These are phyloP conservation scores for Coccomyxa sp. DNA, from an alignment of 139 green algal genomes.

Conservation along the genomic window DNA sequence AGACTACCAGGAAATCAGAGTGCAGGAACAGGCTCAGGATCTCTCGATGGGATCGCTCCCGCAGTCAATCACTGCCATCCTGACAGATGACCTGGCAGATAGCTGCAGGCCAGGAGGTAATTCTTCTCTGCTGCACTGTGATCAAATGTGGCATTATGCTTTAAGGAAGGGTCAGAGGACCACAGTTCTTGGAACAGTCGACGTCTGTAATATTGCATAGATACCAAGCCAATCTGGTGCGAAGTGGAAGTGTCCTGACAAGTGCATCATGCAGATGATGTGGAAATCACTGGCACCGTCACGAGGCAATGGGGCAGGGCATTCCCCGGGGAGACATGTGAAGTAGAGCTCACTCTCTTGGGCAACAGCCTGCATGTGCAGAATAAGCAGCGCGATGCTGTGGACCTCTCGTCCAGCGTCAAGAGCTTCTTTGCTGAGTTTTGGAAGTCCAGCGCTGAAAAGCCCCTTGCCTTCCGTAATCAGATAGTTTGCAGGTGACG, in stretches of 20 bases:
- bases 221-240: not conserved
- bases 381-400: constrained; percentile 8
- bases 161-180: not conserved
- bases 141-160: not conserved
- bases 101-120: constrained; percentile 57
- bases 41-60: constrained; percentile 56
- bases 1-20: constrained; percentile 66
- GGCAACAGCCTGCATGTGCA: constrained; percentile 21
- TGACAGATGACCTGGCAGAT: constrained; percentile 85
- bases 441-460: constrained; percentile 45
- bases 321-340: constrained; percentile 50
- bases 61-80: constrained; percentile 55
- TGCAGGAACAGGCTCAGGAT: constrained; percentile 63
- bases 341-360: constrained; percentile 55
- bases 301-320: constrained; percentile 50
- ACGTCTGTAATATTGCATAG: no score
- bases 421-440: constrained; percentile 40
- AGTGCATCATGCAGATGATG: constrained; percentile 49
- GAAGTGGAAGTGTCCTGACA: no score
- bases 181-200: no score
- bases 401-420: not conserved
- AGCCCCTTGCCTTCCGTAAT: constrained; percentile 60
- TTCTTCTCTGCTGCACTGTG: not conserved
- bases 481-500: constrained; percentile 47
- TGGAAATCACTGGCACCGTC: constrained; percentile 79